Evolutionary conservation across 1,139 yeast genomes (phyloP).

Genomic region (Debaryomyces udenii): DNA sequence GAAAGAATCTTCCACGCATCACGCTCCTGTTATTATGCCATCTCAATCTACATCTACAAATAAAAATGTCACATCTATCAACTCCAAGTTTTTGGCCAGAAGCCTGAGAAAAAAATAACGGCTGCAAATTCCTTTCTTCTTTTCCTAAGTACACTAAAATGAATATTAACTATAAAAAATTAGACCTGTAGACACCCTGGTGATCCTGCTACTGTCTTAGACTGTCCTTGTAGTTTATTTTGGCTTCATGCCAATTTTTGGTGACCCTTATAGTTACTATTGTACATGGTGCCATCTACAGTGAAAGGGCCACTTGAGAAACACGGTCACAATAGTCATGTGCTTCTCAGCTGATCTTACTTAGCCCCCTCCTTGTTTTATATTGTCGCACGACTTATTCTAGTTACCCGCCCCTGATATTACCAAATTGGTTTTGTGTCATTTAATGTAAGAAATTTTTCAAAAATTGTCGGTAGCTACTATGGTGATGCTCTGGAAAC

Average conservation of each 20-base stretch:
- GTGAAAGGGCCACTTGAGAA: too few species aligned
- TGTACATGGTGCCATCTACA: too few species aligned
- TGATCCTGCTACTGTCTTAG: neutral
- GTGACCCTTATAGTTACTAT: too few species aligned
- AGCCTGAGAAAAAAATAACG: slow-evolving; percentile 41
- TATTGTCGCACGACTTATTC: slow-evolving; percentile 1
- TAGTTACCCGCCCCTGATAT: slow-evolving; percentile 6
- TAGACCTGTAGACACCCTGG: neutral
- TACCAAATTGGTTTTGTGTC: slow-evolving; percentile 7
- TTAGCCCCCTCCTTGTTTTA: too few species aligned
- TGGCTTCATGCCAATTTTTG: too few species aligned
- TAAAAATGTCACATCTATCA: slow-evolving; percentile 35
- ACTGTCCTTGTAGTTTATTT: neutral
- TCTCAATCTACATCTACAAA: slow-evolving; percentile 7
- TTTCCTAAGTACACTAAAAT: neutral
- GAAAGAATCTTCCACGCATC: slow-evolving; percentile 28
- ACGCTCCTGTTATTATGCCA: slow-evolving; percentile 3
- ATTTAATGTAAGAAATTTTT: slow-evolving; percentile 3
- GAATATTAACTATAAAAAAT: too few species aligned
- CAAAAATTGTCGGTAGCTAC: slow-evolving; percentile 3
- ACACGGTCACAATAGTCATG: neutral
- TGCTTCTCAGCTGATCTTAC: neutral
- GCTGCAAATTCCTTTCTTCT: neutral
- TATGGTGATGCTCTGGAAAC: slow-evolving; percentile 10
- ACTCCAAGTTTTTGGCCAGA: slow-evolving; percentile 48